Percentiles rank a stretch among this genome's conserved stretches.
phyloP scores from a whole-genome alignment of 768 basidiomycete genomes.

The Mrakia blollopis region DNA sequence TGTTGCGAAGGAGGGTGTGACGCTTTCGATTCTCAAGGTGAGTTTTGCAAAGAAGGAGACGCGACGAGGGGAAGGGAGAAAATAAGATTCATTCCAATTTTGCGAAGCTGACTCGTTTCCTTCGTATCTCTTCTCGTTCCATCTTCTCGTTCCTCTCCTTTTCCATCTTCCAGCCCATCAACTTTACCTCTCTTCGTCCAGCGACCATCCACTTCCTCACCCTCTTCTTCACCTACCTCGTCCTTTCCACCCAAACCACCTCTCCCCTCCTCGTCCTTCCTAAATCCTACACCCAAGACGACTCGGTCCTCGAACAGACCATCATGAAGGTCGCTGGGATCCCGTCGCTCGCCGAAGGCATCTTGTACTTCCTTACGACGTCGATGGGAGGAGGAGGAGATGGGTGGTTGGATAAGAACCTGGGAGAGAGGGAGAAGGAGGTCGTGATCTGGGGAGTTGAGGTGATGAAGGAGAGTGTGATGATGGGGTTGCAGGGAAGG shows the following conservation, averaged over 20 bases:
- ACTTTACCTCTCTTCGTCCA: conserved; percentile 69
- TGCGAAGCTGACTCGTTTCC: background rate
- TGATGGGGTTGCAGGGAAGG: conserved; percentile 50
- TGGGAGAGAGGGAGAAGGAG: conserved; percentile 43
- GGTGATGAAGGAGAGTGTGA: conserved; percentile 65
- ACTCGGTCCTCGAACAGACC: conserved; percentile 64
- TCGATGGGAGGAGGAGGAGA: conserved; percentile 29
- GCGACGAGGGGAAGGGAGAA: background rate
- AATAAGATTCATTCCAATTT: background rate
- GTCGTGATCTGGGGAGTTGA: conserved; percentile 63
- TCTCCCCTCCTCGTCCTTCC: conserved; percentile 57
- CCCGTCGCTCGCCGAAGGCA: conserved; percentile 64
- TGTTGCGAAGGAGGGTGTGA: conserved; percentile 74
- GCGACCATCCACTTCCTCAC: conserved; percentile 62
- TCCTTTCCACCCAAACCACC: conserved; percentile 67
- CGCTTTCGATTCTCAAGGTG: conserved; percentile 79
- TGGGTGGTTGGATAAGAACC: conserved; percentile 46
- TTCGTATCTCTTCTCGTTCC: background rate
- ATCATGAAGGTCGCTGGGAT: conserved; percentile 69
- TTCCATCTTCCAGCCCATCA: conserved; percentile 60
- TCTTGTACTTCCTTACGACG: conserved; percentile 61
- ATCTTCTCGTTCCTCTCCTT: no score
- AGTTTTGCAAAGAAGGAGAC: conserved; percentile 22
- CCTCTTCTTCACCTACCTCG: conserved; percentile 62
- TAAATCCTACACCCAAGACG: conserved; percentile 52